phyloP scores from a whole-genome alignment of 1,284 basidiomycete species.

The Moesziomyces globuligerus region DNA sequence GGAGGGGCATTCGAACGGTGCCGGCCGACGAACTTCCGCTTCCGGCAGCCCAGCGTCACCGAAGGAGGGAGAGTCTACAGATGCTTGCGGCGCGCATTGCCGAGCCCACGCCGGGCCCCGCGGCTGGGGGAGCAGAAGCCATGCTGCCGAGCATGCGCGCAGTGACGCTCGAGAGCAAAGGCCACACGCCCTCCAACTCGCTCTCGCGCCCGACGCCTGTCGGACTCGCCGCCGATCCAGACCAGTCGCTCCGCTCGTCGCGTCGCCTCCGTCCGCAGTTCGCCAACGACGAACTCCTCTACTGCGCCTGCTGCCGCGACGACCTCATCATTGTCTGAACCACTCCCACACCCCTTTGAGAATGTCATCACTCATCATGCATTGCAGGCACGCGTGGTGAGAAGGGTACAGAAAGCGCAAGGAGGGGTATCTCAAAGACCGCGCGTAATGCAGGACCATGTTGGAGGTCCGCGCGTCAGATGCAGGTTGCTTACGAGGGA shows the following conservation, averaged over 20 bases:
- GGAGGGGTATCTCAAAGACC: not conserved
- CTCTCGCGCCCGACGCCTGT: conserved; percentile 11
- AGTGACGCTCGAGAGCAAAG: conserved; percentile 22
- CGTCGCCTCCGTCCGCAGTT: conserved; percentile 29
- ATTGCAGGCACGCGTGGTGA: too few species aligned
- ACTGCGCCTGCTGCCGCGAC: conserved; percentile 45
- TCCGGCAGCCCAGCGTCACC: conserved; percentile 34
- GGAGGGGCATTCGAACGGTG: conserved; percentile 39
- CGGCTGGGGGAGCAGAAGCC: too few species aligned
- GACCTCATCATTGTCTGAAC: conserved; percentile 53
- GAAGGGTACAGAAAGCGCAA: not conserved
- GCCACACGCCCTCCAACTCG: conserved; percentile 32
- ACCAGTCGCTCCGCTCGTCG: conserved; percentile 5
- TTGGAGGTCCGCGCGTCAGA: conserved; percentile 1
- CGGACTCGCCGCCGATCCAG: not conserved
- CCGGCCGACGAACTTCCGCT: conserved; percentile 34
- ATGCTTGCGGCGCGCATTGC: conserved; percentile 45
- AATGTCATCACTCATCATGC: too few species aligned
- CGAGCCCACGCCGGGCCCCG: not conserved
- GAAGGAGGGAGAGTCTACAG: conserved; percentile 31
- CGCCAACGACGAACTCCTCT: conserved; percentile 47
- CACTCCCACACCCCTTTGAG: too few species aligned
- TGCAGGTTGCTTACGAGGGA: not conserved
- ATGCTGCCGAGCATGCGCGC: conserved; percentile 11
- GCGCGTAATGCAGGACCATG: conserved; percentile 1